phyloP scores from a whole-genome alignment of 2,329 filamentous ascomycete species.

The Alternaria sp. region DNA sequence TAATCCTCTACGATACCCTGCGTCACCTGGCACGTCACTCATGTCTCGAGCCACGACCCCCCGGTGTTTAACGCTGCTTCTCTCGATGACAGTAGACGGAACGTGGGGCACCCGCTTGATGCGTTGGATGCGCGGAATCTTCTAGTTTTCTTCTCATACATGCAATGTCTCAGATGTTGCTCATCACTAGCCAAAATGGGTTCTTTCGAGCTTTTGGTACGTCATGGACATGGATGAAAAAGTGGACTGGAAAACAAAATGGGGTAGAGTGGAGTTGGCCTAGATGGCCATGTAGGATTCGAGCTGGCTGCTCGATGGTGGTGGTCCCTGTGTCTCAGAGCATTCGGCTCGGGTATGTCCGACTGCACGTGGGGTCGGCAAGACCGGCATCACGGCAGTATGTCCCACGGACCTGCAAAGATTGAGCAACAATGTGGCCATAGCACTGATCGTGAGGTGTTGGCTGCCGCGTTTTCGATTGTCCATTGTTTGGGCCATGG shows the following conservation, averaged over 20 bases:
- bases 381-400: constrained; percentile 19
- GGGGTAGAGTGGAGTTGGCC: constrained; percentile 12
- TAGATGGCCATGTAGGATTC: constrained; percentile 14
- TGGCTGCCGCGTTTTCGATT: background rate
- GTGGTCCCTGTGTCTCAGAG: constrained; percentile 32
- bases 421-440: constrained; percentile 4
- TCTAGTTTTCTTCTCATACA: constrained; percentile 41
- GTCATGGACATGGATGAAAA: constrained; percentile 25
- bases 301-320: constrained; percentile 21
- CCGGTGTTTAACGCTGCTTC: constrained; percentile 36
- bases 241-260: constrained; percentile 25
- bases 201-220: constrained; percentile 27
- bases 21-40: constrained; percentile 36
- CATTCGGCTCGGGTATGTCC: constrained; percentile 29
- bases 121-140: constrained; percentile 40
- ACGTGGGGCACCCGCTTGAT: constrained; percentile 44
- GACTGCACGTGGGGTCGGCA: constrained; percentile 26
- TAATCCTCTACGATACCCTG: constrained; percentile 32
- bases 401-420: background rate
- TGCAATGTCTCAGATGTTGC: constrained; percentile 37
- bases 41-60: constrained; percentile 34
- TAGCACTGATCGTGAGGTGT: background rate
- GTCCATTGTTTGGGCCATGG: constrained; percentile 19
- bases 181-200: constrained; percentile 18
- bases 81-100: constrained; percentile 40